Base-by-base conservation (phyloP, 148 eudicot genomes). In the Fagopyrum homotropicum region DNA sequence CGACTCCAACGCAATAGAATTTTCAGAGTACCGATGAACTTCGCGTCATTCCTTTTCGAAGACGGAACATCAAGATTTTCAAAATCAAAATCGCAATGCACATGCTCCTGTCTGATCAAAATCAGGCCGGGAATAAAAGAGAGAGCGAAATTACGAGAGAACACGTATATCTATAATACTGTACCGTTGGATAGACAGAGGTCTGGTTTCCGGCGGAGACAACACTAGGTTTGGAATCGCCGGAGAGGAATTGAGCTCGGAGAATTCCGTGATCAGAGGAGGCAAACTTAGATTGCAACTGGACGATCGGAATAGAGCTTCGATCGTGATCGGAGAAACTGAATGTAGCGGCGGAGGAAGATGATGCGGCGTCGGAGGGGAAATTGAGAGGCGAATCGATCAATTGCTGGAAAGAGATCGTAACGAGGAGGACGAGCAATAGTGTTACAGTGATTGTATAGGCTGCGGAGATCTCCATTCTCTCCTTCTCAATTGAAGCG, bases 201-300 rank as follows among this genome's bases (percentile, higher is more conserved):
- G 44, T 63, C 44, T 5, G 45, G 3, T 60, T 40, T 26, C 68
- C 68, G 40, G 68, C 14, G 44, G 68, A 60, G 68, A 29, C 29
- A 57, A 0, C 7, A 19, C 63, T 60, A 60, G 68, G 68, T 30
- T 61, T 5, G 7, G 69, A 29, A 26, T 26, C 69, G 69, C 69
- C 69, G 69, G 69, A 63, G 45, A 63, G 15, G 45, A 43, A 66
- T n/a, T 66, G 71, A 66, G 71, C 19, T 40, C 71, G 46, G 71
- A 66, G 71, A 5, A 66, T 7, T 66, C 69, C 69, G 10, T 0
- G 43, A 30, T 63, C 69, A 30, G 71, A 66, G 47, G 19, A 1
- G 47, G 46, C 19, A 14, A 43, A 40, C 46, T 40, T 66, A 3
- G 71, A 66, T 15, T 66, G 4, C 46, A 66, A 15, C 30, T 66